Evolutionary conservation across 306 rosid species (phyloP), one percentile per base, ranked within the genome.

Genomic region (Castanospermum australe): DNA sequence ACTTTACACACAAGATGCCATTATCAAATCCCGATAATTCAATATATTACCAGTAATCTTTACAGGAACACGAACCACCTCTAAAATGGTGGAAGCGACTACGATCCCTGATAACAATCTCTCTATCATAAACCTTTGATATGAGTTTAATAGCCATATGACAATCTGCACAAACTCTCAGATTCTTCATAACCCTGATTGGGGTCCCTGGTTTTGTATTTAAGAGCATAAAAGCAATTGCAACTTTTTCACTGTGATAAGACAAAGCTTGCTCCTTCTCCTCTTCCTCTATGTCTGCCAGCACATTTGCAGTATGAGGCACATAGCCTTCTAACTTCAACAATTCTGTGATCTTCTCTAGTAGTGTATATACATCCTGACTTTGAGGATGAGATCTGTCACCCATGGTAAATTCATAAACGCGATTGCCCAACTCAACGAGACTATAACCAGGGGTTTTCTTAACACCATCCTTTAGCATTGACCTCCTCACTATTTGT

Each of bases 241-340:
- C 91, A 78, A 88, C 75, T 30, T 85, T 88, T 76, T 88, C 91
- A 75, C 89, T 88, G 7, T 88, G 91, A 86, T 85, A 88, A 65
- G 86, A 85, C 86, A 88, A 60, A 83, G 86, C 89, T 66, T 85
- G 87, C 65, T 88, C 91, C 78, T 88, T 88, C 84, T 88, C 91
- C 83, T 88, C 89, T 69, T 88, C 91, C 76, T 88, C 91, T 78
- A 88, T 83, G 67, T 88, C 91, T 6, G 84, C 84, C 35, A 88
- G 81, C 71, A 88, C 91, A 83, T 88, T 88, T 60, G 76, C 79
- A 59, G 91, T 88, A 25, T 71, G 86, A 75, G 91, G 89, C 21
- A 85, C 83, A 78, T 88, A 88, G 22, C 91, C 91, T 78, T 88
- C 91, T 63, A 81, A 20, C 80, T 85, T 88, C 86, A 88, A 78